Base-by-base conservation (phyloP, 140 eudicot species). In the Stevia rebaudiana region DNA sequence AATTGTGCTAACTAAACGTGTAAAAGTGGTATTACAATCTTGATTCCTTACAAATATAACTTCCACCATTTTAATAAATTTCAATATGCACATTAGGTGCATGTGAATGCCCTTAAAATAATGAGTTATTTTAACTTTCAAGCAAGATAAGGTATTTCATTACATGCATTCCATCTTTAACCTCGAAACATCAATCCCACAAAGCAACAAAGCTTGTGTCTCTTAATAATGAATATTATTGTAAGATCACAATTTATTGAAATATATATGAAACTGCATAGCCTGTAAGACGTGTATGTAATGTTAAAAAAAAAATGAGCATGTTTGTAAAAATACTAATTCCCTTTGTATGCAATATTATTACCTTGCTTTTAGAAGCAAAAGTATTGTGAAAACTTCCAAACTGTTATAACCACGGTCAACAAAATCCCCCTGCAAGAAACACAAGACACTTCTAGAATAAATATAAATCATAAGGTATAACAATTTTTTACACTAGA, bases 331-430 rank as follows among this genome's bases (percentile, higher is more conserved):
- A 33, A 3, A 36, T n/a, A n/a, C n/a, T n/a, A n/a, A n/a, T n/a
- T n/a, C 16, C 22, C 72, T 30, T 17, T 0, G 41, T 22, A 39
- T 3, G 18, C n/a, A 21, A 25, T 43, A 36, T 37, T 74, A 91
- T 37, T 74, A 91, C 98, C 98, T 87, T 46, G 98, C 98, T 83
- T 92, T 92, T 41, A 92, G 89, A 78, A 92, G 98, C 89, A 92
- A 77, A 60, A 92, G 87, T 36, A 92, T 92, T 61, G 98, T 92
- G 70, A 92, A 92, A 72, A 92, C 98, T 69, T 92, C 98, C 59
- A 91, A 77, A 74, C 98, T 91, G 83, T 91, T 91, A 78, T 91
- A 91, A 41, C 98, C 98, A 61, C 98, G 98, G 67, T 92, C 98
- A 88, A 92, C 98, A 54, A 85, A 92, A 81, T 92, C 98, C 22